Evolutionary conservation across 306 rosid species (phyloP), one percentile per base, ranked within the genome.

Genomic region (Canavalia gladiata): DNA sequence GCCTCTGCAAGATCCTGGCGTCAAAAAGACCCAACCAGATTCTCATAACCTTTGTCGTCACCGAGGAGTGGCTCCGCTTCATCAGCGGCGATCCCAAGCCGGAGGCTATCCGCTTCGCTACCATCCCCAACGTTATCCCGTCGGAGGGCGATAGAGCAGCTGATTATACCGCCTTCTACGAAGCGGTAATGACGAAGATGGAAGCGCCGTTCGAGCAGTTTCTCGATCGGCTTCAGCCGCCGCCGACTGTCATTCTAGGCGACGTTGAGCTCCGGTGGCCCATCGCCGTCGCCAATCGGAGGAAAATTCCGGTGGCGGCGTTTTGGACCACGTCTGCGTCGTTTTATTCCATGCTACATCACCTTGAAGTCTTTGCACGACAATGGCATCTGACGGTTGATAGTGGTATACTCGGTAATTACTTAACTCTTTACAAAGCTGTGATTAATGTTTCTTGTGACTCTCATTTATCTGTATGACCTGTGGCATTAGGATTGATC

Each of bases 91-190:
- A 87, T 5, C 78, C 73, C 18, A 90, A 77, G 76, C 90, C 85
- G 3, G 75, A 85, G 3, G 50, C 81, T 55, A 56, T 90, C 7
- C 86, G 78, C 51, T 78, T 87, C 43, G 64, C 87, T 43, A 7
- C 92, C 5, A 79, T 90, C 2, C 94, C 94, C 8, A 87, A 87
- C 42, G 90, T 90, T 0, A 31, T 87, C 8, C 94, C 91, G 2
- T 25, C 82, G 12, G 89, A 81, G 82, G 78, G 42, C 6, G 76
- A 49, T 4, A 84, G 51, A 37, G 84, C 86, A 3, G 72, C 11
- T 0, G 65, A 87, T 35, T 50, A 85, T 49, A 11, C 52, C 0
- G 71, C 52, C 1, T 87, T 89, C 75, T 51, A 72, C 3, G 85
- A 85, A 58, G 86, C 89, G 4, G 55, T 76, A 4, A 81, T 47